phyloP scores from a whole-genome alignment of 257 asterid species.

The Nicotiana knightiana region DNA sequence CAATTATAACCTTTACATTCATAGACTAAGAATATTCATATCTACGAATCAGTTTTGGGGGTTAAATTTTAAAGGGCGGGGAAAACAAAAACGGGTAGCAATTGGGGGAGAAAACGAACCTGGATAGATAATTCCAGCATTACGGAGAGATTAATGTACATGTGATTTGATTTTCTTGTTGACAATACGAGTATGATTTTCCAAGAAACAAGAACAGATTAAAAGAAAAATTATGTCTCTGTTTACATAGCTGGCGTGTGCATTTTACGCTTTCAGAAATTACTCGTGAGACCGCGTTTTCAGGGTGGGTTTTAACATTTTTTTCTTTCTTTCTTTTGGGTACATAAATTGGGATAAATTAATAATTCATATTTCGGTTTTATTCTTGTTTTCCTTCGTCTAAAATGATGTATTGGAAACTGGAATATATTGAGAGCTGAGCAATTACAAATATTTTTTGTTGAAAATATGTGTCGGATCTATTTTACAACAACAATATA shows the following conservation, averaged over 20 bases:
- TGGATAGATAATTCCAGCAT: background rate
- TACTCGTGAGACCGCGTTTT: conserved; percentile 1
- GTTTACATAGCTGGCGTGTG: background rate
- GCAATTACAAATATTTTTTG: too few relatives aligned
- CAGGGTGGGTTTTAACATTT: background rate
- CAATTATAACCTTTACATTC: background rate
- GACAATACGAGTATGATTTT: background rate
- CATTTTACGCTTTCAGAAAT: background rate
- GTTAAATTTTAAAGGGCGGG: background rate
- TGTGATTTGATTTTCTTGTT: background rate
- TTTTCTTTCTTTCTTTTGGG: background rate
- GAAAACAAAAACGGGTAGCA: background rate
- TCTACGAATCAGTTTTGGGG: background rate
- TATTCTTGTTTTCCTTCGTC: too few relatives aligned
- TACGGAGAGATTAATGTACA: background rate
- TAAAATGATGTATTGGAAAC: too few relatives aligned
- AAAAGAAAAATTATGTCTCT: background rate
- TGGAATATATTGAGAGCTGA: too few relatives aligned
- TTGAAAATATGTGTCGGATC: too few relatives aligned
- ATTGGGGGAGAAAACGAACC: background rate
- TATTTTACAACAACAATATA: too few relatives aligned
- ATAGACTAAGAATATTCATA: background rate
- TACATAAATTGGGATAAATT: background rate
- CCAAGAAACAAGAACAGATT: background rate
- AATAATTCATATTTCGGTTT: too few relatives aligned